Conservation (phyloP, 345 rosid genomes). For the rapeseed (Brassica napus) region DNA sequence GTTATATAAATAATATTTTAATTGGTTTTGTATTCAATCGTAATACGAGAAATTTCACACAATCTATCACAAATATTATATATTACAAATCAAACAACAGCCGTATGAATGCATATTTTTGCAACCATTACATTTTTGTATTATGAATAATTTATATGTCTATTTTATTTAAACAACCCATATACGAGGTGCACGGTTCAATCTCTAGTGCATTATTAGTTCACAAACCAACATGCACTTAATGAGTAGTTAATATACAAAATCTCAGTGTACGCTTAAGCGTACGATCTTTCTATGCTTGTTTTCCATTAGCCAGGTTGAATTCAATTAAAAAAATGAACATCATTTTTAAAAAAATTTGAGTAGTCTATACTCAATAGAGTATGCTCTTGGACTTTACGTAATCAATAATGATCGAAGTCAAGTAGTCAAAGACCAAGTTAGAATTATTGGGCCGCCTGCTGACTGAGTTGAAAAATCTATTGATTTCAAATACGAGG, state of each 20-base stretch:
- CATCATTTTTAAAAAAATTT: not conserved
- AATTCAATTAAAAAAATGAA: not conserved
- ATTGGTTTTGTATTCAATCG: too few relatives aligned
- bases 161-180: too few relatives aligned
- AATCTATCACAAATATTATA: too few relatives aligned
- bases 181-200: too few relatives aligned
- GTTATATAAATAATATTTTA: too few relatives aligned
- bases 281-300: not conserved
- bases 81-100: too few relatives aligned
- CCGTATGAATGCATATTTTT: too few relatives aligned
- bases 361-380: not conserved
- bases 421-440: conserved; percentile 25
- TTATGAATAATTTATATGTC: too few relatives aligned
- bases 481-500: conserved; percentile 34
- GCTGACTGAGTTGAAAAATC: conserved; percentile 27
- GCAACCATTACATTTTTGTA: too few relatives aligned
- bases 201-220: not conserved
- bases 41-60: too few relatives aligned
- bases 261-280: not conserved
- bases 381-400: not conserved
- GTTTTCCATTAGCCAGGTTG: not conserved
- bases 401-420: not conserved
- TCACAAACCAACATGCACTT: not conserved
- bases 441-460: conserved; percentile 32
- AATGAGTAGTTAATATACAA: not conserved